phyloP scores from a whole-genome alignment of 2,329 filamentous ascomycete genomes.

The Exutisphaerella laricina region DNA sequence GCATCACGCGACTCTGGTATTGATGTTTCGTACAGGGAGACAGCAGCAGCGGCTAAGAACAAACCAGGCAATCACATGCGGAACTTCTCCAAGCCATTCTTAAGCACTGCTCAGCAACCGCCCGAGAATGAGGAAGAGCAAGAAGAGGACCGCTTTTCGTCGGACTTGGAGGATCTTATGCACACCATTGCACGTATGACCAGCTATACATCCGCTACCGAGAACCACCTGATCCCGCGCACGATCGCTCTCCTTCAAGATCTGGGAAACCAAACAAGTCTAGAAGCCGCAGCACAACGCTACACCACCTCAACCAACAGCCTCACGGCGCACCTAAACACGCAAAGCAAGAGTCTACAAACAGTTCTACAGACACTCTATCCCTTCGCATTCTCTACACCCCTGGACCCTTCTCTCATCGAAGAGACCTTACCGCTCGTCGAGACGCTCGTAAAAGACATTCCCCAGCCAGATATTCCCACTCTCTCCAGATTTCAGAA shows the following conservation, averaged over 20 bases:
- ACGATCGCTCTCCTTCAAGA: slow-evolving; percentile 32
- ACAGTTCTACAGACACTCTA: slow-evolving; percentile 63
- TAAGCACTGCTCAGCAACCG: slow-evolving; percentile 13
- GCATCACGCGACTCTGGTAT: slow-evolving; percentile 43
- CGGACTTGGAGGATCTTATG: slow-evolving; percentile 34
- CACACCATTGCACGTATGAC: slow-evolving; percentile 32
- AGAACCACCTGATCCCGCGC: slow-evolving; percentile 32
- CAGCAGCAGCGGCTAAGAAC: slow-evolving; percentile 30
- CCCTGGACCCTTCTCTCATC: slow-evolving; percentile 59
- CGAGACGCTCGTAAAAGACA: slow-evolving; percentile 56
- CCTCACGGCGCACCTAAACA: slow-evolving; percentile 65
- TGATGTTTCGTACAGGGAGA: slow-evolving; percentile 39
- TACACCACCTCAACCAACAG: slow-evolving; percentile 34
- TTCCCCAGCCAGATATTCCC: slow-evolving; percentile 62
- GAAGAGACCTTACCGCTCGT: slow-evolving; percentile 66
- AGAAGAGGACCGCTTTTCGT: slow-evolving; percentile 37
- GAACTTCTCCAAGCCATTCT: slow-evolving; percentile 32
- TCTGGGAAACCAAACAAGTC: slow-evolving; percentile 30
- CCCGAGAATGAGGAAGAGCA: slow-evolving; percentile 23
- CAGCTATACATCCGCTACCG: slow-evolving; percentile 24
- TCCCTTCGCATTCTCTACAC: slow-evolving; percentile 52
- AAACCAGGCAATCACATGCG: slow-evolving; percentile 49
- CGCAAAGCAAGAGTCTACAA: slow-evolving; percentile 71
- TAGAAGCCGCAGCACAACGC: slow-evolving; percentile 32
- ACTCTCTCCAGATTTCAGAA: slow-evolving; percentile 62